Evolutionary conservation across 495 filamentous ascomycete species (phyloP).

Genomic region (Penicillium pulvis): DNA sequence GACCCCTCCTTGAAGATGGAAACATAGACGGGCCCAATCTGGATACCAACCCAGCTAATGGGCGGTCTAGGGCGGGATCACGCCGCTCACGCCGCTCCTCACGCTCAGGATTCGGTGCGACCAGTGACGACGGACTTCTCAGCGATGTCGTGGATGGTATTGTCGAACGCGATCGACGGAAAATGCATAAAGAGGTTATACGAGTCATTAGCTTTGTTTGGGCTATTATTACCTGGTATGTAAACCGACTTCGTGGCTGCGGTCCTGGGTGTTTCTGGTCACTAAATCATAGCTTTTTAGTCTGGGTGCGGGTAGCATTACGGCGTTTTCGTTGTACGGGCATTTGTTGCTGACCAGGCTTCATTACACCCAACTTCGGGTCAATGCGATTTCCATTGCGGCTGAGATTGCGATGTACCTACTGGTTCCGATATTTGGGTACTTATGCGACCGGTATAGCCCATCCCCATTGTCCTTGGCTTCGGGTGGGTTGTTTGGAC

Average conservation of each 20-base stretch:
- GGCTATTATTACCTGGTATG: slow-evolving; percentile 62
- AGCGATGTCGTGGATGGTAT: slow-evolving; percentile 63
- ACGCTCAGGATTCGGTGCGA: slow-evolving; percentile 6
- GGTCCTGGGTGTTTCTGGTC: background rate
- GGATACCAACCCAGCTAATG: slow-evolving; percentile 10
- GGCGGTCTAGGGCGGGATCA: slow-evolving; percentile 26
- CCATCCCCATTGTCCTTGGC: slow-evolving; percentile 72
- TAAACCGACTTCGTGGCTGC: slow-evolving; percentile 2
- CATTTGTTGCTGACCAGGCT: slow-evolving; percentile 82
- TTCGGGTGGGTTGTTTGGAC: slow-evolving; percentile 72
- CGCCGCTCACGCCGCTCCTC: slow-evolving; percentile 22
- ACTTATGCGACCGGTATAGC: slow-evolving; percentile 83
- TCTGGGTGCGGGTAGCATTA: slow-evolving; percentile 82
- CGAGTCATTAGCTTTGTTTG: slow-evolving; percentile 60
- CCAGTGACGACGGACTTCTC: slow-evolving; percentile 58
- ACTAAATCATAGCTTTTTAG: slow-evolving; percentile 30
- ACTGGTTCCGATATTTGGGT: slow-evolving; percentile 84
- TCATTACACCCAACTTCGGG: slow-evolving; percentile 83
- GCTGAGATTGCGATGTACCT: slow-evolving; percentile 87
- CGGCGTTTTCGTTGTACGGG: slow-evolving; percentile 88
- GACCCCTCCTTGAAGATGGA: slow-evolving; percentile 43
- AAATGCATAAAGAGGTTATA: slow-evolving; percentile 51
- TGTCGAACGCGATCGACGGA: slow-evolving; percentile 56
- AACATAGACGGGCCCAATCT: slow-evolving; percentile 29
- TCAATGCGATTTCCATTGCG: slow-evolving; percentile 84